Conservation (phyloP, 2,329 filamentous ascomycete genomes). For the Ophiostoma tasmaniense region DNA sequence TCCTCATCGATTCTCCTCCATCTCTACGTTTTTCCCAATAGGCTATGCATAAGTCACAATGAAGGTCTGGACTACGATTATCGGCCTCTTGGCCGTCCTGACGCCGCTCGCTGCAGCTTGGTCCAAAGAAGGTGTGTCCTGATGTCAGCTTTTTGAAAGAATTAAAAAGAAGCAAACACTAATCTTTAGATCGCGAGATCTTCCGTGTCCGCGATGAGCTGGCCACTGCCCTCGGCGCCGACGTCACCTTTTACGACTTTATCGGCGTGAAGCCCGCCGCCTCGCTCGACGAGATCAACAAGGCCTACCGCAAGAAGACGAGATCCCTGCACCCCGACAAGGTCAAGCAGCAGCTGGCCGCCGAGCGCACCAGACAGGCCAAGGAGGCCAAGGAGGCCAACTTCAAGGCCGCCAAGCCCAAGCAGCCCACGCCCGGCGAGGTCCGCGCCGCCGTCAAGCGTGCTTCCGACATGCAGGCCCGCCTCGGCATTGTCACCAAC, state of each 20-base stretch:
- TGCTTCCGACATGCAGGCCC: constrained; percentile 73
- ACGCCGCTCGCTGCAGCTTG: constrained; percentile 64
- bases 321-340: constrained; percentile 87
- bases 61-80: constrained; percentile 58
- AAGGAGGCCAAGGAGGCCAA: constrained; percentile 40
- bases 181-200: constrained; percentile 77
- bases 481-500: constrained; percentile 74
- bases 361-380: constrained; percentile 52
- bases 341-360: constrained; percentile 73
- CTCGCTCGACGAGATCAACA: constrained; percentile 80
- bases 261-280: constrained; percentile 67
- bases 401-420: constrained; percentile 44
- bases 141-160: neutral
- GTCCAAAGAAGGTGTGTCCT: constrained; percentile 68
- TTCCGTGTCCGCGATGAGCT: constrained; percentile 92
- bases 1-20: neutral
- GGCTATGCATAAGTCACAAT: constrained; percentile 45
- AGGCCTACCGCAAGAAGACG: constrained; percentile 85
- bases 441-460: constrained; percentile 70
- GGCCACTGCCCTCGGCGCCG: constrained; percentile 60
- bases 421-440: constrained; percentile 64
- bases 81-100: constrained; percentile 62
- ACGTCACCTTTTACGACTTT: constrained; percentile 91
- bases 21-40: neutral
- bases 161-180: neutral